These are phyloP conservation scores for Penstemon newberryi DNA, from an alignment of 257 asterid genomes.

Conservation along the genomic window DNA sequence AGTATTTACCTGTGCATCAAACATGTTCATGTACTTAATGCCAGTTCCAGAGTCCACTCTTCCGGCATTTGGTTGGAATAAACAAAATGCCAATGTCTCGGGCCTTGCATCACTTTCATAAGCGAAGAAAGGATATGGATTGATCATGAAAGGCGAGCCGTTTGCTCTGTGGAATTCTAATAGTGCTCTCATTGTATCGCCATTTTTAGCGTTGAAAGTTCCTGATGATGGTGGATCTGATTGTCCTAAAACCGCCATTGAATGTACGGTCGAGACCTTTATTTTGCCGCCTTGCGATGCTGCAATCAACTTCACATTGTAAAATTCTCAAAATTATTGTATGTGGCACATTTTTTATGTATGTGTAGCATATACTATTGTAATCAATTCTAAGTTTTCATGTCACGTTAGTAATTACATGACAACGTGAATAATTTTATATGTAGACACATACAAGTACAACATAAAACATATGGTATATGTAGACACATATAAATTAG, in stretches of 20 bases:
- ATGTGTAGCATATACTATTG: neutral
- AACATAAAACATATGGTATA: too few species aligned
- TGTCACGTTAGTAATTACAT: too few species aligned
- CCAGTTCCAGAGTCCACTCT: constrained; percentile 68
- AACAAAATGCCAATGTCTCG: constrained; percentile 83
- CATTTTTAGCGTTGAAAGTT: constrained; percentile 50
- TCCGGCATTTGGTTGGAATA: constrained; percentile 96
- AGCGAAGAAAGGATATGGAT: constrained; percentile 94
- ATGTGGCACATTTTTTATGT: too few species aligned
- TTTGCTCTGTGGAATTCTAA: constrained; percentile 62
- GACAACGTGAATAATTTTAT: too few species aligned
- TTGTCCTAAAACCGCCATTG: constrained; percentile 78
- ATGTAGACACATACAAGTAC: too few species aligned
- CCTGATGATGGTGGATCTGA: constrained; percentile 94
- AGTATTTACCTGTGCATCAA: constrained; percentile 84
- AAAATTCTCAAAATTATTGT: neutral
- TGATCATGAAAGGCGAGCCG: constrained; percentile 90
- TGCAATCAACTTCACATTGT: constrained; percentile 31
- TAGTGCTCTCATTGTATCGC: constrained; percentile 56
- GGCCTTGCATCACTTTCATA: constrained; percentile 86
- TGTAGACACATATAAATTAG: too few species aligned
- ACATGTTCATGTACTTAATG: constrained; percentile 96
- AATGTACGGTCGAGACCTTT: constrained; percentile 88
- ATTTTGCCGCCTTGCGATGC: constrained; percentile 79
- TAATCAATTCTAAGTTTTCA: neutral